A percentile compares a stretch with the other conserved stretches of the same genome.
phyloP scores from a whole-genome alignment of 768 basidiomycete species.

The Russula olivacea region DNA sequence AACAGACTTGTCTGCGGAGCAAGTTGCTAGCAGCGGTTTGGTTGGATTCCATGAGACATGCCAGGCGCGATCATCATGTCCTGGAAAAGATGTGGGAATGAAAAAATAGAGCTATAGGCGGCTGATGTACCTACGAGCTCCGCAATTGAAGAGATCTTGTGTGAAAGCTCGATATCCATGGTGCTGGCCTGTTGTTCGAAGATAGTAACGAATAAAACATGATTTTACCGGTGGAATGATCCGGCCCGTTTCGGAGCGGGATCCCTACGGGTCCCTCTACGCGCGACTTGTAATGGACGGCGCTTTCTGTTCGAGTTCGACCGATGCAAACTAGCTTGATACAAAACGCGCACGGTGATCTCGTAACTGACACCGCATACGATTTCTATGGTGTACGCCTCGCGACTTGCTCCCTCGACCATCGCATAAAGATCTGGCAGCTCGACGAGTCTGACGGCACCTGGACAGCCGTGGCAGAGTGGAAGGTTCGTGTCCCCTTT shows the following conservation, averaged over 20 bases:
- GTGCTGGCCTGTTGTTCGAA: neutral
- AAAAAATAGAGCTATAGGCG: neutral
- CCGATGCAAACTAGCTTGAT: slow-evolving; percentile 83
- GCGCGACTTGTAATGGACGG: neutral
- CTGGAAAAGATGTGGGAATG: slow-evolving; percentile 19
- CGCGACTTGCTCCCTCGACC: slow-evolving; percentile 78
- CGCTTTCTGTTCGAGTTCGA: neutral
- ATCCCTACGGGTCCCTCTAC: no score
- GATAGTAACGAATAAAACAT: no score
- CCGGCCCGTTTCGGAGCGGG: slow-evolving; percentile 10
- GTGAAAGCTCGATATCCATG: slow-evolving; percentile 11
- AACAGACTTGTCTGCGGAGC: slow-evolving; percentile 91
- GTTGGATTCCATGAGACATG: slow-evolving; percentile 82
- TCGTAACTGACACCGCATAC: slow-evolving; percentile 81
- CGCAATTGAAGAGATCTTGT: slow-evolving; percentile 6
- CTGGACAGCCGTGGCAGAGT: slow-evolving; percentile 81
- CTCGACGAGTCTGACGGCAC: slow-evolving; percentile 64
- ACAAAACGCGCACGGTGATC: slow-evolving; percentile 69
- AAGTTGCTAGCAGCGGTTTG: slow-evolving; percentile 80
- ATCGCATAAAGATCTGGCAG: slow-evolving; percentile 85
- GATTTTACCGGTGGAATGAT: no score
- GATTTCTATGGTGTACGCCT: slow-evolving; percentile 84
- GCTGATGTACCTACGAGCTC: slow-evolving; percentile 4
- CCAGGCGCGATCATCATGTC: slow-evolving; percentile 89
- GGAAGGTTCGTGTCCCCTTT: slow-evolving; percentile 65